A percentile compares a stretch with the other conserved stretches of the same genome.
These are phyloP conservation scores for Scolecobasidium constrictum DNA, from an alignment of 2,329 filamentous ascomycete genomes.

Conservation along the genomic window DNA sequence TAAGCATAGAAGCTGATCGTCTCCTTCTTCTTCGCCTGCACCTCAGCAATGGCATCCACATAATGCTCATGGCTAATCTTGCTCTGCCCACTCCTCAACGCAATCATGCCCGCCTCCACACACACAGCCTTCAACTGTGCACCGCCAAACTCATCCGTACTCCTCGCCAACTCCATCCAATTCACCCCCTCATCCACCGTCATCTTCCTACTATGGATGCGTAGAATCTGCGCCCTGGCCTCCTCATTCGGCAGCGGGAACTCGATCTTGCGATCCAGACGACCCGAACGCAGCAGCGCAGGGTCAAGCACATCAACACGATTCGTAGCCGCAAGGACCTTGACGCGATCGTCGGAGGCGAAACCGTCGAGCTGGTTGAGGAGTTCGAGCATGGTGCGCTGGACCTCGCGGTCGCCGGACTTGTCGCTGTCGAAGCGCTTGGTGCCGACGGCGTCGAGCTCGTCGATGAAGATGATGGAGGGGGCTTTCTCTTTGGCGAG, in stretches of 20 bases:
- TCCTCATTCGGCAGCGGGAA: slow-evolving; percentile 98
- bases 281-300: slow-evolving; percentile 79
- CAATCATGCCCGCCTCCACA: slow-evolving; percentile 99
- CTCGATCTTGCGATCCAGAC: slow-evolving; percentile 94
- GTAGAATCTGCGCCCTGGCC: slow-evolving; percentile 89
- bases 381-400: slow-evolving; percentile 96
- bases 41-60: slow-evolving; percentile 94
- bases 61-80: slow-evolving; percentile 98
- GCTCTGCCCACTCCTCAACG: slow-evolving; percentile 81
- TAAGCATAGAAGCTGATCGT: not conserved
- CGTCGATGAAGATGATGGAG: slow-evolving; percentile 99
- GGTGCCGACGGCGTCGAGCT: slow-evolving; percentile 97
- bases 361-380: slow-evolving; percentile 98
- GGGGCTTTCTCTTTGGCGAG: slow-evolving; percentile 97
- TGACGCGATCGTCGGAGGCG: slow-evolving; percentile 91
- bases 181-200: slow-evolving; percentile 87
- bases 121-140: slow-evolving; percentile 97
- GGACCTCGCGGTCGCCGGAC: slow-evolving; percentile 93
- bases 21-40: slow-evolving; percentile 84
- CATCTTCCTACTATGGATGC: slow-evolving; percentile 98
- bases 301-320: slow-evolving; percentile 89
- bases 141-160: slow-evolving; percentile 96
- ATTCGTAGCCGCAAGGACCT: slow-evolving; percentile 91
- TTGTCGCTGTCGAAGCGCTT: slow-evolving; percentile 99
- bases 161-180: slow-evolving; percentile 90